Base-by-base conservation (phyloP, 1,139 yeast genomes). In the Pneumocystis canis region DNA sequence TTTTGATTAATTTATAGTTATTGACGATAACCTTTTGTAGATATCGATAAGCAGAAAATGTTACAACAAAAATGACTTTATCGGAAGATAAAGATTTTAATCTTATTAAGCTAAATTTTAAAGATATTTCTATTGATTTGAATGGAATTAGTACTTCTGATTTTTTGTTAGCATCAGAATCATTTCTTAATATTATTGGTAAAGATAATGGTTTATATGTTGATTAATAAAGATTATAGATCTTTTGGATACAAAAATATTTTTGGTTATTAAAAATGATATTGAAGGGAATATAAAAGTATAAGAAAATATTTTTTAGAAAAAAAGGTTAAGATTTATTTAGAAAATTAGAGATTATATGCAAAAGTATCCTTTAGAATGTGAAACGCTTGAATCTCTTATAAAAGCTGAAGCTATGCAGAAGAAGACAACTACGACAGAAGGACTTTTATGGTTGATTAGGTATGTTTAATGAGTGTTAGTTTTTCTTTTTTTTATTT, bases 371-470 rank as follows among this genome's bases (percentile, higher is more conserved):
- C 95, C 95, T 58, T 81, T 77, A 59, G 76, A 77, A 64, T 78
- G 87, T 53, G 74, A 77, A 37, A 85, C 95, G 39, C 80, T 89
- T 69, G 95, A 89, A 76, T 89, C 81, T 67, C 79, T 89, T 73
- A 84, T 89, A 33, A 76, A 87, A 66, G 74, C 78, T 65, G 86
- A 86, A 71, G 86, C 82, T 70, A 82, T 83, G 54, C 82, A 79
- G 66, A 79, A 82, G 71, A 83, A 82, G 73, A 77, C 79, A 69
- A 87, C 85, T 73, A 96, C 96, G 59, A 89, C 96, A 30, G 96
- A 89, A 75, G 97, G 95, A 32, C 81, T 89, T 69, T 77, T 89
- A 71, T 89, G 97, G 97, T 80, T 89, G 68, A 79, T 85, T 58
- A 71, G 79, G 70, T 68, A 59, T 16, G 64, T 60, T 16, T 14